Evolutionary conservation across 2,329 filamentous ascomycete species (phyloP).

Genomic region (Pezicula radicicola): DNA sequence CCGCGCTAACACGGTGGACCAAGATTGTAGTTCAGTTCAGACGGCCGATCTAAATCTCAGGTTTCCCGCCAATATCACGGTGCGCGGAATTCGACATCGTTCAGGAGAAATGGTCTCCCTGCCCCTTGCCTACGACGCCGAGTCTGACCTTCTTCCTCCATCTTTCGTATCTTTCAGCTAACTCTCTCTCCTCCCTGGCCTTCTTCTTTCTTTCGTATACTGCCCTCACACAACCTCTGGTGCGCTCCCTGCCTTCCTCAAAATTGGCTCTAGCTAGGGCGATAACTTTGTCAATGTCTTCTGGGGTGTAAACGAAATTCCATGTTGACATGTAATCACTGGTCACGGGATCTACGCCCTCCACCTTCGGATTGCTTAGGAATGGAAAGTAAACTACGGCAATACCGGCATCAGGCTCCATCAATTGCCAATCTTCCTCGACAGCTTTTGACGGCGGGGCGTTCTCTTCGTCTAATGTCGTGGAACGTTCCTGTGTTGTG

Average conservation of each 20-base stretch:
- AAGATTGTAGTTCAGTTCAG: too few species aligned
- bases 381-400: slow-evolving; percentile 90
- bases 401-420: slow-evolving; percentile 77
- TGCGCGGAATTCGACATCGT: too few species aligned
- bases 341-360: slow-evolving; percentile 77
- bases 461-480: slow-evolving; percentile 48
- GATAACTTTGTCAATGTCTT: slow-evolving; percentile 84
- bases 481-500: slow-evolving; percentile 68
- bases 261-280: slow-evolving; percentile 84
- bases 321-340: slow-evolving; percentile 91
- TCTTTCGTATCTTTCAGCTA: slow-evolving; percentile 33
- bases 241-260: slow-evolving; percentile 74
- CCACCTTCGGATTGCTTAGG: slow-evolving; percentile 74
- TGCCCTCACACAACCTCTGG: slow-evolving; percentile 74
- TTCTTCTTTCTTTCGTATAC: slow-evolving; percentile 92
- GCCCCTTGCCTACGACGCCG: slow-evolving; percentile 54
- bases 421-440: slow-evolving; percentile 66
- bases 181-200: slow-evolving; percentile 53
- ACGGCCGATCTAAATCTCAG: too few species aligned
- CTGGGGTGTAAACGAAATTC: slow-evolving; percentile 95
- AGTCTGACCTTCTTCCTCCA: slow-evolving; percentile 45
- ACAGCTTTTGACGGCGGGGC: slow-evolving; percentile 39
- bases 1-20: too few species aligned
- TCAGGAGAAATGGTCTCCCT: slow-evolving; percentile 66
- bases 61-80: too few species aligned